Evolutionary conservation across 306 rosid genomes (phyloP), one percentile per base, ranked within the genome.

Genomic region (Ormosia semicastrata): DNA sequence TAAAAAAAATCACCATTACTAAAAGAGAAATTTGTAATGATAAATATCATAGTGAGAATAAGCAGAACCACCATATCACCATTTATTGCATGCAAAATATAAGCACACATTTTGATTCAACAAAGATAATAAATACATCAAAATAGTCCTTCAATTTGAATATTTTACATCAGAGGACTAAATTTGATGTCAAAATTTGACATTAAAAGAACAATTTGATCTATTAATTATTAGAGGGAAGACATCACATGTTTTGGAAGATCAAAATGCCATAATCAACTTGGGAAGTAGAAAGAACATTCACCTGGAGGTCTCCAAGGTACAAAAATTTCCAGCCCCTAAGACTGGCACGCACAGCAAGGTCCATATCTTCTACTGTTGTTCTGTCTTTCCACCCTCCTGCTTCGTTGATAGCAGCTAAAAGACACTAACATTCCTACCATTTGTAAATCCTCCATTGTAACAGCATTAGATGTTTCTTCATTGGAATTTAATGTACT

Each of bases 321-420:
- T 96, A 96, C 78, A 96, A 70, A 72, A 96, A 96, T 80, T 93
- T 96, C 99, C 99, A 96, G 56, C 99, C 99, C 81, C 94, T 82
- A 36, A 96, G 99, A 89, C 99, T 89, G n/a, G 95, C 94, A 11
- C 99, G 97, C 54, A 96, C 95, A 3, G 99, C 99, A 73, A 96
- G 98, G 82, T 96, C 99, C 99, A 96, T 96, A 65, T 96, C 99
- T 77, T 96, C 99, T 58, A 96, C 99, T 0, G 99, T 96, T 40
- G 99, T 96, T 70, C 99, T 86, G 81, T 96, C 99, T 79, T 96
- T 96, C 99, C 99, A 96, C 32, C 99, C 99, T 4, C 99, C 99
- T 0, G 99, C 99, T 85, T 96, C 99, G 9, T 94, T 94, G 63
- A 96, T 96, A 6, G 99, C 99, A 39, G 94, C 98, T 57, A 96